Evolutionary conservation across 1,284 basidiomycete species (phyloP).

Genomic region (Porphyrellus sp.): DNA sequence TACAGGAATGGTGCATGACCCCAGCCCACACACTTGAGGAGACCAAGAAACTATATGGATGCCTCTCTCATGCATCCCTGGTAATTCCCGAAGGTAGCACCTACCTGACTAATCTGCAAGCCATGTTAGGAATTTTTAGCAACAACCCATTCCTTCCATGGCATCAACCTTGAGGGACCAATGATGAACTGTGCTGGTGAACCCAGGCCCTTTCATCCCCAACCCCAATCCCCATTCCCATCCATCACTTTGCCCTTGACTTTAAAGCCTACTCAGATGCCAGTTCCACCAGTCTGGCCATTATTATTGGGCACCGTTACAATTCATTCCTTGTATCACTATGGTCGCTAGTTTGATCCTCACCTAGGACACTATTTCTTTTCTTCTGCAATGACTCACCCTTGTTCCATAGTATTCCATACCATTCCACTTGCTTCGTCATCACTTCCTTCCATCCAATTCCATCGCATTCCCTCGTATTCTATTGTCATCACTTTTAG

Average conservation of each 20-base stretch:
- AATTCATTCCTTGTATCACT: no score
- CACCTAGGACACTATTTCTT: no score
- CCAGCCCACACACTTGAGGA: background rate
- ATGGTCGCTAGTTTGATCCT: no score
- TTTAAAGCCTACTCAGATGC: background rate
- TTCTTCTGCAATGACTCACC: no score
- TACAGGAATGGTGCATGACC: background rate
- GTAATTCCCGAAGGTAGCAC: background rate
- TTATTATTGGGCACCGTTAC: no score
- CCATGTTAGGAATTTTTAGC: background rate
- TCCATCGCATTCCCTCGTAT: no score
- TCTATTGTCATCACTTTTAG: no score
- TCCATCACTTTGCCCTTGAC: background rate
- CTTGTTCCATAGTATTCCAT: no score
- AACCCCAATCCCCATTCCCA: background rate
- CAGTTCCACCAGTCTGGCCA: background rate
- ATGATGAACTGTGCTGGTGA: background rate
- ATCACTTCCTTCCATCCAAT: no score
- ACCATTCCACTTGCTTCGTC: no score
- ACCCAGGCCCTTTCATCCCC: no score
- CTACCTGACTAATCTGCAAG: background rate
- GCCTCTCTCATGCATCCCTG: background rate
- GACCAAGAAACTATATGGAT: background rate
- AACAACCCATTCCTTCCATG: background rate
- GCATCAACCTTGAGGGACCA: background rate